A percentile compares a stretch with the other conserved stretches of the same genome.
Evolutionary conservation across 306 rosid species (phyloP).

Genomic region (Arachis hypogaea): DNA sequence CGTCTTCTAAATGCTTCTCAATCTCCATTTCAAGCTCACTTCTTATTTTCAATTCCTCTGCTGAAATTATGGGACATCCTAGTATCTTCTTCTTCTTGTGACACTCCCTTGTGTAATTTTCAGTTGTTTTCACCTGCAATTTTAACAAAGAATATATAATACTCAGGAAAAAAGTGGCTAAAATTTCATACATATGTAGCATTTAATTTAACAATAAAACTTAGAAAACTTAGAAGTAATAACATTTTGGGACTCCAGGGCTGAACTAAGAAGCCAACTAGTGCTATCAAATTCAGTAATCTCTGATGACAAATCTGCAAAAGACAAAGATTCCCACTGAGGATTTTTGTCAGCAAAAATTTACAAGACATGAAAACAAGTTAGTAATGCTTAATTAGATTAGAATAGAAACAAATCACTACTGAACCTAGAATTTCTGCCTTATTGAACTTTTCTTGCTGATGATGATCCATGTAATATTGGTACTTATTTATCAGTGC

Average conservation of each 20-base stretch:
- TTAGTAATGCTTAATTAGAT: background rate
- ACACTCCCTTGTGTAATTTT: background rate
- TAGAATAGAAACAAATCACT: background rate
- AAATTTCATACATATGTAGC: background rate
- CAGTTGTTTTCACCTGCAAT: conserved; percentile 22
- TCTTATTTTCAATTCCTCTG: conserved; percentile 64
- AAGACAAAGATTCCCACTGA: conserved; percentile 4
- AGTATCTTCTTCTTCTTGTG: conserved; percentile 19
- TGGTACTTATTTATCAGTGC: conserved; percentile 14
- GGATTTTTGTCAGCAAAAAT: background rate
- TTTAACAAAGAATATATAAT: background rate
- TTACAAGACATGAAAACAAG: background rate
- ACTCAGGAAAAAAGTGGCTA: background rate
- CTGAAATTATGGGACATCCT: conserved; percentile 33
- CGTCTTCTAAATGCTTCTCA: conserved; percentile 73
- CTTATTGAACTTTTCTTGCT: conserved; percentile 35
- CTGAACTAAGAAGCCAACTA: conserved; percentile 42
- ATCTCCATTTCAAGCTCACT: conserved; percentile 63
- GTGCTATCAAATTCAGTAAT: conserved; percentile 22
- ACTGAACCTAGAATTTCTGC: conserved; percentile 42
- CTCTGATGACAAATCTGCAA: conserved; percentile 47
- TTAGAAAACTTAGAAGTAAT: conserved; percentile 17
- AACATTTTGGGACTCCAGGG: conserved; percentile 34
- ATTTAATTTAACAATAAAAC: background rate
- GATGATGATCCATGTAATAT: conserved; percentile 47